A percentile compares a stretch with the other conserved stretches of the same genome.
Evolutionary conservation across 2,329 filamentous ascomycete genomes (phyloP).

Genomic region (Raffaelea deltoideospora): DNA sequence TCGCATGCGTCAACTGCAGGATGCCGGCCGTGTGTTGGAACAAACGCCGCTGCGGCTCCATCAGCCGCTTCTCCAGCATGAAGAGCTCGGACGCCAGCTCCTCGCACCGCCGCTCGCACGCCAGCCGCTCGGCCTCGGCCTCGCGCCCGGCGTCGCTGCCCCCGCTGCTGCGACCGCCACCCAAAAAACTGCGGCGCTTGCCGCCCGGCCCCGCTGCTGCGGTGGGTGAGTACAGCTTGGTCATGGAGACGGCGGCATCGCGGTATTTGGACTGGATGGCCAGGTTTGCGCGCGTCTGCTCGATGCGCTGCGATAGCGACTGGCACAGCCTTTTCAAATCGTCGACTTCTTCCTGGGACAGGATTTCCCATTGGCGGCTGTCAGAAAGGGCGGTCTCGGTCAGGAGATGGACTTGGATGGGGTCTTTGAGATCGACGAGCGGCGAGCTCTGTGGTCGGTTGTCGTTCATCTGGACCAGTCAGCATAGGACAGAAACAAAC

Average conservation of each 20-base stretch:
- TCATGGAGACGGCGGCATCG: constrained; percentile 80
- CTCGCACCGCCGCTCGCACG: constrained; percentile 69
- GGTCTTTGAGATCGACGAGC: constrained; percentile 49
- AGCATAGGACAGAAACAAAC: not conserved
- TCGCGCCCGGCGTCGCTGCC: constrained; percentile 34
- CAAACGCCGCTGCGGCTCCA: constrained; percentile 60
- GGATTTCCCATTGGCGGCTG: constrained; percentile 68
- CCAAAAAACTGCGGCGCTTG: constrained; percentile 30
- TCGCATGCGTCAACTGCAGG: constrained; percentile 75
- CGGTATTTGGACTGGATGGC: constrained; percentile 85
- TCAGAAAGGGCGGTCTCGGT: constrained; percentile 88
- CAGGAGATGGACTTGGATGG: constrained; percentile 76
- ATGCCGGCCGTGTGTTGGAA: constrained; percentile 88
- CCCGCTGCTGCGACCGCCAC: constrained; percentile 32
- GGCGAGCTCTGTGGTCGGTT: constrained; percentile 38
- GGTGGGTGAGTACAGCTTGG: constrained; percentile 62
- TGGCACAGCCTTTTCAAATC: constrained; percentile 75
- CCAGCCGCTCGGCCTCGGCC: constrained; percentile 59
- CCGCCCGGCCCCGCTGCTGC: constrained; percentile 12
- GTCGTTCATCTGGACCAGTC: constrained; percentile 29
- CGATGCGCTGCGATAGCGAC: constrained; percentile 58
- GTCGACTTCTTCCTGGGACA: constrained; percentile 87
- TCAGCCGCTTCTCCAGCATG: constrained; percentile 59
- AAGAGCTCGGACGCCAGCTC: constrained; percentile 70
- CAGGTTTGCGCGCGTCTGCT: constrained; percentile 68